Evolutionary conservation across 2,329 filamentous ascomycete genomes (phyloP), one percentile per base, ranked within the genome.

Genomic region (Clarireedia homoeocarpa): DNA sequence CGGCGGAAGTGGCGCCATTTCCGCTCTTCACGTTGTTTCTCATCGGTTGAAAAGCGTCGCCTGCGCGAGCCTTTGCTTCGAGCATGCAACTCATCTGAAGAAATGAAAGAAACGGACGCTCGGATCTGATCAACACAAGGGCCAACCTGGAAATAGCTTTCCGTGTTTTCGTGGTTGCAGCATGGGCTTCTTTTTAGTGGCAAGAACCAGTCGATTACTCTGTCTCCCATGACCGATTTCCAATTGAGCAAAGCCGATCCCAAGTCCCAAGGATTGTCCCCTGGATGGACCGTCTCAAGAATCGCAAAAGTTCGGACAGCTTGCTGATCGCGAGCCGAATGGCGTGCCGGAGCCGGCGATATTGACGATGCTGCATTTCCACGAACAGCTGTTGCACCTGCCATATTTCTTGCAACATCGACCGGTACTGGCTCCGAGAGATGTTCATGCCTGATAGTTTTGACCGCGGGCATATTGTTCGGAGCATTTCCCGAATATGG

Each of bases 181-280:
- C 88, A 92, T 0, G 92, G 92, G 4, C 88, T 90, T 58, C 81
- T 77, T 56, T 77, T 82, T 36, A 95, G 69, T 0, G 92, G 92
- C 1, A 96, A 72, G 12, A 96, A 67, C 91, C 91, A 97, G 58
- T 96, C 88, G 14, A 85, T 59, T 2, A 84, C 61, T 20, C 73
- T 80, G 48, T 79, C 72, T 0, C 92, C 92, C 84, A 99, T 90
- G 24, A 96, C 82, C 14, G 85, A 80, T 61, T 83, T 81, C 73
- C 91, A 85, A 66, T 97, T 97, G 27, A 76, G 72, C 59, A 80
- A 76, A 7, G 73, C 72, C 30, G 70, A 74, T 2, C 88, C 89
- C 0, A 94, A 74, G 64, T 95, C 82, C 84, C 90, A 99, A 0
- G 90, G 89, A 63, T 96, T 96, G 63, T 94, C 85, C 9, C 88